Conservation (phyloP, 2,329 filamentous ascomycete genomes). For the Aspergillus pseudoviridinutans region DNA sequence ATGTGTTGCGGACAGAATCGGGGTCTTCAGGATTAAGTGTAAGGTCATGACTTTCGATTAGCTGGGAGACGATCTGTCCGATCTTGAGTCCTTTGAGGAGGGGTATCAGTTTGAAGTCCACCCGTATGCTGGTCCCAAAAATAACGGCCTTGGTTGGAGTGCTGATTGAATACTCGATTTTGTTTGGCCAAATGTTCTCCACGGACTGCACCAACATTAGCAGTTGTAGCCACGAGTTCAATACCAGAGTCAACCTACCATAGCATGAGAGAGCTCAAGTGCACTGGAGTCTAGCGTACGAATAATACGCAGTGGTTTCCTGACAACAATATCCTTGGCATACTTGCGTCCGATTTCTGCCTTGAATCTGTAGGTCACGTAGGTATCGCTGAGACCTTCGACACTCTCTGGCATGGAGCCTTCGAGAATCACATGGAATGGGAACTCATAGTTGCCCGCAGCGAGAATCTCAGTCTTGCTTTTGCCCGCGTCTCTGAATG, state of each 20-base stretch:
- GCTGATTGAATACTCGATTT: conserved; percentile 91
- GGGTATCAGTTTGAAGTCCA: conserved; percentile 84
- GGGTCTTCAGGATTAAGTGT: conserved; percentile 49
- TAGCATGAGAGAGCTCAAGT: conserved; percentile 75
- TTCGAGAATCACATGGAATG: conserved; percentile 70
- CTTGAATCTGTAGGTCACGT: conserved; percentile 85
- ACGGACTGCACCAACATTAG: conserved; percentile 53
- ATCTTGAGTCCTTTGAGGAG: conserved; percentile 83
- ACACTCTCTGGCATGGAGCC: conserved; percentile 75
- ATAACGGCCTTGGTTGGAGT: conserved; percentile 92
- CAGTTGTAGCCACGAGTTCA: not conserved
- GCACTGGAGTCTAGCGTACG: conserved; percentile 72
- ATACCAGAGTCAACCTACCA: conserved; percentile 50
- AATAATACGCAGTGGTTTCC: conserved; percentile 74
- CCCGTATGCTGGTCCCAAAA: conserved; percentile 79
- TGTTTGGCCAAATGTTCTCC: conserved; percentile 96
- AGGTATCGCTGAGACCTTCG: conserved; percentile 81
- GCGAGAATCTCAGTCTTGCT: conserved; percentile 54
- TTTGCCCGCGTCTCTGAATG: conserved; percentile 55
- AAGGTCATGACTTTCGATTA: conserved; percentile 75
- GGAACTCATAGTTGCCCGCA: conserved; percentile 79
- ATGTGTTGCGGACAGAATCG: conserved; percentile 40
- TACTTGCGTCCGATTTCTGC: conserved; percentile 88
- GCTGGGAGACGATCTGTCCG: conserved; percentile 73
- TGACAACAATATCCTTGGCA: conserved; percentile 76